A percentile compares a stretch with the other conserved stretches of the same genome.
Conservation (phyloP, 202 grass and related monocot genomes). For the Cymbopogon flexuosus region DNA sequence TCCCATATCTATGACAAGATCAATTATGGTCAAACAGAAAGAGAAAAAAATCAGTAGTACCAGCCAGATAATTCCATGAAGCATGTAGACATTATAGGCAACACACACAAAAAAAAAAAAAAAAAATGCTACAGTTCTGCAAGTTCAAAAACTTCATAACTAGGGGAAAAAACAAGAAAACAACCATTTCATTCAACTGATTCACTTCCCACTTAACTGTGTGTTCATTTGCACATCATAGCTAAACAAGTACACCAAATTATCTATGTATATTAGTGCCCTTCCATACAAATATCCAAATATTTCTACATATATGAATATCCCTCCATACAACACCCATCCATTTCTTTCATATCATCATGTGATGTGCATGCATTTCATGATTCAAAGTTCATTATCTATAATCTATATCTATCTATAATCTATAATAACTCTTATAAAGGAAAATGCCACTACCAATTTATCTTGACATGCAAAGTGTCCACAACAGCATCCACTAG, state of each 20-base stretch:
- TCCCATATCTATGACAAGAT: conserved; percentile 63
- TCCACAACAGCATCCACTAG: too few species aligned
- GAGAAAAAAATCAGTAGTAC: background rate
- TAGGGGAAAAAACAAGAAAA: too few species aligned
- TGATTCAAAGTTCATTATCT: background rate
- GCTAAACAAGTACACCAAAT: background rate
- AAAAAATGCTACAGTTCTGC: background rate
- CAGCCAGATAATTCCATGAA: conserved; percentile 12
- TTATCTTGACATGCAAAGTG: too few species aligned
- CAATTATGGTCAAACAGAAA: conserved; percentile 29
- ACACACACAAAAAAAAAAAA: too few species aligned
- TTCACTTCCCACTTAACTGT: background rate
- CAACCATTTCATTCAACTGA: background rate
- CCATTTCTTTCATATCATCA: too few species aligned
- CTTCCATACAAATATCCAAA: background rate
- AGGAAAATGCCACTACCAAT: too few species aligned
- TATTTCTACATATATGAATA: background rate
- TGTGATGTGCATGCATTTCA: background rate
- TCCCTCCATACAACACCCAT: background rate
- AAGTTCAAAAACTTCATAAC: background rate
- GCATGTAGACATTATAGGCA: conserved; percentile 6
- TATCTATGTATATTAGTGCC: background rate
- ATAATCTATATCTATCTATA: too few species aligned
- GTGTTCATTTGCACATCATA: background rate
- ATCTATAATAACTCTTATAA: too few species aligned